Evolutionary conservation across 1,139 yeast genomes (phyloP), one percentile per base, ranked within the genome.

Genomic region (Kodamaea suecica): DNA sequence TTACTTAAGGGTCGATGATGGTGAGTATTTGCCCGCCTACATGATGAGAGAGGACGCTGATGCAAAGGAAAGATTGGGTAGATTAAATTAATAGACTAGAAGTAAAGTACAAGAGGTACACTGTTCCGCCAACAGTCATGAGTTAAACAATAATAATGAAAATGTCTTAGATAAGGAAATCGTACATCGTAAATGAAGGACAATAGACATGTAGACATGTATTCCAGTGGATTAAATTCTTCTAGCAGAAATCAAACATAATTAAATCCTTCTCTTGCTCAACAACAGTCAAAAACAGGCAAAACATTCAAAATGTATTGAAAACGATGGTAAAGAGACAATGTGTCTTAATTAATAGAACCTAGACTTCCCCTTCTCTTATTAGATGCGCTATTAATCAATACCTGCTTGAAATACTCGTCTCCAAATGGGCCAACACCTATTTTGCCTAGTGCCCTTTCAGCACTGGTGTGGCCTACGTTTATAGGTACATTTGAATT

Each of bases 361-460:
- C 48, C 46, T 20, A 41, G 36, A 29, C 48, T 40, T 24, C 34
- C 40, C 8, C 21, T 6, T 19, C 21, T 19, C 21, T 19, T 19
- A 19, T 34, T 35, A 7, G 21, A 19, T 6, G 65, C 63, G 44
- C 66, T 61, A 27, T 45, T 52, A 17, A 58, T 55, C 43, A 70
- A 57, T 1, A 68, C 70, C 28, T 49, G 44, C 44, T 59, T 61
- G 48, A 66, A 69, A 42, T 70, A 70, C 5, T 63, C 67, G 26
- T 67, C 81, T 1, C 84, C 78, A 38, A 82, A 61, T 2, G 92
- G 90, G 1, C 94, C 94, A 4, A 85, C 90, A 1, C 95, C 95
- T 38, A 85, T 82, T 47, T 76, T 76, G 0, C 90, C 83, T 43
- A 87, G 64, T 1, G 87, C 85, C 28, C 70, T 59, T 53, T 86